Evolutionary conservation across 176 grass and related monocot species (phyloP), one percentile per base, ranked within the genome.

Genomic region (Hordeum marinum): DNA sequence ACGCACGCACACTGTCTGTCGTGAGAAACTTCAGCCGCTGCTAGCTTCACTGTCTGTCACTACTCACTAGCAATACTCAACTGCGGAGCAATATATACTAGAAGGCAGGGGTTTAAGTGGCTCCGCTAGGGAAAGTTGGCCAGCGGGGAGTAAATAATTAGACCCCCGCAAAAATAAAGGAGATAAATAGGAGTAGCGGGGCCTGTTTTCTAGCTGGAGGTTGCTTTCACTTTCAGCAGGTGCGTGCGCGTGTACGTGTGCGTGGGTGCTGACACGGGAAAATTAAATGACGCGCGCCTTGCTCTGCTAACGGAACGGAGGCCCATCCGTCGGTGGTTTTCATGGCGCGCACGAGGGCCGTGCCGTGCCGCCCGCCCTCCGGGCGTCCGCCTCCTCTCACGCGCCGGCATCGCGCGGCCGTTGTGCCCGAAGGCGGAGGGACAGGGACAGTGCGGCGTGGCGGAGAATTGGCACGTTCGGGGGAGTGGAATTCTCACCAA

Each of bases 331-430:
- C 72, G 72, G 72, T 75, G 72, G 27, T 34, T 75, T 54, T 75
- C 72, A 75, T 75, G 72, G 72, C 72, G 72, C 43, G 11, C 72
- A 75, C 72, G 72, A 3, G 43, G 42, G 25, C 72, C 72, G 72
- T 52, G 25, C 72, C 72, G 72, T 52, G 72, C 72, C 21, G 8
- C 10, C 58, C 42, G 25, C 5, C 71, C 25, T 48, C 71, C 4
- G 13, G 24, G 42, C 23, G 39, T 73, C 40, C 41, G 70, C 70
- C 24, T 29, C 71, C 71, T 29, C 41, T 3, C 40, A 45, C 12
- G 39, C 69, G 21, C 14, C 15, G 14, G 63, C 29, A 4, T 31
- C 2, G 66, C 66, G 66, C 64, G 64, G 32, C 15, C 11, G 21
- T 74, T 74, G 71, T 29, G 13, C 24, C 70, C 41, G 70, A 18